Evolutionary conservation across 192 early-diverging fungal genomes (phyloP).

Genomic region (Chytriomyces hyalinus): DNA sequence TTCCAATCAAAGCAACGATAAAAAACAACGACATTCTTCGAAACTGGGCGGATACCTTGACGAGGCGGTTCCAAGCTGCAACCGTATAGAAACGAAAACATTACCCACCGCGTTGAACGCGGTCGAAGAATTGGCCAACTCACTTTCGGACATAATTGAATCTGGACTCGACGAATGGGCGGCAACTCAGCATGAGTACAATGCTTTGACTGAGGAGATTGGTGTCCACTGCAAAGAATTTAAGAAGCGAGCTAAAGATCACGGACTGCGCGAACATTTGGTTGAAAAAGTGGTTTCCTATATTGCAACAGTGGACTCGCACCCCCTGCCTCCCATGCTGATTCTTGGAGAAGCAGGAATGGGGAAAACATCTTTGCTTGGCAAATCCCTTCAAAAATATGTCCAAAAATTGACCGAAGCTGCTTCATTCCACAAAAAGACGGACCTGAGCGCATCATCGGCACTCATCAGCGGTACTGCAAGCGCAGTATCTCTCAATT

Average conservation of each 20-base stretch:
- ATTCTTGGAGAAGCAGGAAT: conserved; percentile 16
- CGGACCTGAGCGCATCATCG: neutral
- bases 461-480: neutral
- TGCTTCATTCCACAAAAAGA: neutral
- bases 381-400: conserved; percentile 20
- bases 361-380: conserved; percentile 31
- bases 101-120: neutral
- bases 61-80: conserved; percentile 20
- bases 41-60: conserved; percentile 22
- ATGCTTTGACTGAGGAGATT: conserved; percentile 23
- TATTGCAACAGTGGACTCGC: conserved; percentile 1
- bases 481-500: conserved; percentile 4
- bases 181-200: neutral
- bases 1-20: too few relatives aligned
- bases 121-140: neutral
- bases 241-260: conserved; percentile 27
- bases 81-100: conserved; percentile 3
- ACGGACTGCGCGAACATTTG: conserved; percentile 20
- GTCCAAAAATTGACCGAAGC: conserved; percentile 8
- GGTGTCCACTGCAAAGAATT: conserved; percentile 1
- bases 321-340: conserved; percentile 22
- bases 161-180: neutral
- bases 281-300: conserved; percentile 28
- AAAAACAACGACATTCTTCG: too few relatives aligned
- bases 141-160: neutral